Evolutionary conservation across 257 asterid species (phyloP), one percentile per base, ranked within the genome.

Genomic region (Cordia subcordata): DNA sequence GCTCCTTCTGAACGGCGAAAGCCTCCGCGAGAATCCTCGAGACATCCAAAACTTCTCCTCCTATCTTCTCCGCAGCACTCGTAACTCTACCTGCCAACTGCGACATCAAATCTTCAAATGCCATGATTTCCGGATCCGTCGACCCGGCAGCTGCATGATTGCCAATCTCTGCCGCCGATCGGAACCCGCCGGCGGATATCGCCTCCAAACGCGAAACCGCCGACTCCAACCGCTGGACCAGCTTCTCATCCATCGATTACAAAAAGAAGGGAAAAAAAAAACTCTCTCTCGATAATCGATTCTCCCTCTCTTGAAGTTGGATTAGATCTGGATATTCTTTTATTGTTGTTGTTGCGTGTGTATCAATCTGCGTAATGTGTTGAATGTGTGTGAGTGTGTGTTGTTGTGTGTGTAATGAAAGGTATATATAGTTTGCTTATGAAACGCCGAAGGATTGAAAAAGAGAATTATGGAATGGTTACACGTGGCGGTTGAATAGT

Each of bases 151-250:
- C 82, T 55, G 68, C 83, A 42, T 42, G 8, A 10, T 14, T 11
- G 47, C 14, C 47, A 42, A 68, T 65, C 83, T 11, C 79, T 85
- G 21, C 65, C 73, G 13, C 47, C 1, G 12, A 11, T 10, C 47
- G 47, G 12, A 2, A 42, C 10, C 79, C 82, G 63, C 69, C 74
- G 20, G 61, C 14, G 18, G 94, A 79, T 42, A 92, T 64, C 76
- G 80, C 78, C 77, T 92, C 98, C 56, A 92, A 71, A 65, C 98
- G 90, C 72, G 76, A 65, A 68, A 91, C 98, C 65, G 96, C 98
- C 52, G 94, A 81, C 69, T 88, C 98, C 76, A 88, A 76, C 79
- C 98, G 72, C 85, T 86, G 79, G 60, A 88, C 75, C 78, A 88
- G 64, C 68, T 56, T 80, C 69, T 79, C 94, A 0, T 88, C 92